phyloP scores from a whole-genome alignment of 176 grass and related monocot species.

The Elaeis guineensis region DNA sequence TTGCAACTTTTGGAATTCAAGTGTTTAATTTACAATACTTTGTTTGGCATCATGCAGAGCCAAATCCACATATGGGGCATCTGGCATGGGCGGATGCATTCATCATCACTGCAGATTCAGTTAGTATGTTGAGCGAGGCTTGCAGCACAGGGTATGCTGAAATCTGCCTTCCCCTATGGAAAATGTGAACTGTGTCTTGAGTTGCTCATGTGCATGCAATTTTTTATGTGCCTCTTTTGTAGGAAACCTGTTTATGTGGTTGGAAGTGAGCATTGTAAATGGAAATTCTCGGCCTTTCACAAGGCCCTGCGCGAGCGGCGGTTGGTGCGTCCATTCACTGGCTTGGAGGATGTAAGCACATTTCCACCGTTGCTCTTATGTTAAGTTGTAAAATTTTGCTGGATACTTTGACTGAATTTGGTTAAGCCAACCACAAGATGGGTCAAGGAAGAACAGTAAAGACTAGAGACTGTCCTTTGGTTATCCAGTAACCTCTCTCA shows the following conservation, averaged over 20 bases:
- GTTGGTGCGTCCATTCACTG: conserved; percentile 64
- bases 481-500: too few relatives aligned
- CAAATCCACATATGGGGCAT: conserved; percentile 87
- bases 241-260: conserved; percentile 95
- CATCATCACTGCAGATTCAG: conserved; percentile 69
- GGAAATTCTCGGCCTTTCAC: conserved; percentile 90
- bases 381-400: too few relatives aligned
- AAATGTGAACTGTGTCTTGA: background rate
- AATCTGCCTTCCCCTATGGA: background rate
- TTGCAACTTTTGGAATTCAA: background rate
- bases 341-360: conserved; percentile 83
- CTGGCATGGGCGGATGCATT: conserved; percentile 97
- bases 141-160: conserved; percentile 68
- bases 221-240: conserved; percentile 23
- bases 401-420: too few relatives aligned
- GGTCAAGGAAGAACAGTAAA: too few relatives aligned
- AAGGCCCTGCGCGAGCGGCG: conserved; percentile 66
- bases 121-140: conserved; percentile 97
- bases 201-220: conserved; percentile 2
- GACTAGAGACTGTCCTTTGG: too few relatives aligned
- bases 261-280: conserved; percentile 77
- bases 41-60: conserved; percentile 31
- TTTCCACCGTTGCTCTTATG: background rate
- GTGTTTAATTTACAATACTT: conserved; percentile 8
- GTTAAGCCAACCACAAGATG: too few relatives aligned